Percentiles rank a stretch among this genome's conserved stretches.
Evolutionary conservation across 805 yeast genomes (phyloP).

Genomic region (Schwanniomyces polymorphus): DNA sequence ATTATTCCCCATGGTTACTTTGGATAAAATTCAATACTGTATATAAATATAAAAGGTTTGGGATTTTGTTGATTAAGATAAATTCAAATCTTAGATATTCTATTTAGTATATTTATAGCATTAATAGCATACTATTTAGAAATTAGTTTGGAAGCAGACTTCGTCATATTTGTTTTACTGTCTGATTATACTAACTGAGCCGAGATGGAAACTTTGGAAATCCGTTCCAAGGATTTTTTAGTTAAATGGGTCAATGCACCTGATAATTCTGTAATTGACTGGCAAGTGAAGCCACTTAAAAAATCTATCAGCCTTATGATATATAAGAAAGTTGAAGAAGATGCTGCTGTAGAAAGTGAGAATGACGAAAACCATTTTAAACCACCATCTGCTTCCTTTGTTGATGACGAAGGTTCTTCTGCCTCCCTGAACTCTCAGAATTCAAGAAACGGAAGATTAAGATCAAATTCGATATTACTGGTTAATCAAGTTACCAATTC

Average conservation of each 20-base stretch:
- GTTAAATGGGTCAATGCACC: conserved; percentile 89
- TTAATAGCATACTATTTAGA: neutral
- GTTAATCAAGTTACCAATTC: conserved; percentile 36
- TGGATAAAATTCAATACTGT: neutral
- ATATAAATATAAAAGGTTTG: neutral
- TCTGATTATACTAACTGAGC: neutral
- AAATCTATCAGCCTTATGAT: conserved; percentile 42
- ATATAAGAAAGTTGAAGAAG: conserved; percentile 31
- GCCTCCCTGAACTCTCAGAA: neutral
- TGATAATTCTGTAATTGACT: conserved; percentile 62
- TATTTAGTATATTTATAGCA: neutral
- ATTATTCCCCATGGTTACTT: neutral
- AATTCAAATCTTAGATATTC: neutral
- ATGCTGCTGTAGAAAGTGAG: neutral
- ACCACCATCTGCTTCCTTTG: neutral
- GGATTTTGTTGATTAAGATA: neutral
- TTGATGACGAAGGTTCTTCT: conserved; percentile 45
- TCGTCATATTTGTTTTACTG: neutral
- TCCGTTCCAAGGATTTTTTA: conserved; percentile 84
- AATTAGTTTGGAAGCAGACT: neutral
- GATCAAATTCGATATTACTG: conserved; percentile 32
- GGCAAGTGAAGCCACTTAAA: conserved; percentile 77
- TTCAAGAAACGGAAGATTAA: conserved; percentile 2
- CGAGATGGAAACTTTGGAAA: conserved; percentile 83
- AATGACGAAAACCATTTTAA: neutral